Evolutionary conservation across 2,329 filamentous ascomycete species (phyloP).

Genomic region (Fusarium pseudocircinatum): DNA sequence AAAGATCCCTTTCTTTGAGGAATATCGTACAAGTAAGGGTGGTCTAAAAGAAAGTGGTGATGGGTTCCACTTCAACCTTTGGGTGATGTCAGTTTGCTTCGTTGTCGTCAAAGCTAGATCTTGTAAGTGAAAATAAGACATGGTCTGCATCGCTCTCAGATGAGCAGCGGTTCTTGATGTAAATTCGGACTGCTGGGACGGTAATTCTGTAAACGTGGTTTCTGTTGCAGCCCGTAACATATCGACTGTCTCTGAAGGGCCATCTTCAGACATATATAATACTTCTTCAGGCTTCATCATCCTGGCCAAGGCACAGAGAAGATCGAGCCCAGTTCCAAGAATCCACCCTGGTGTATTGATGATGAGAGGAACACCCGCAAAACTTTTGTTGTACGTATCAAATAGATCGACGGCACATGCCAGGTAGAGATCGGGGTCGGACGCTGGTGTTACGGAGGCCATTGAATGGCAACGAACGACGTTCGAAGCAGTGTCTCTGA

Average conservation of each 20-base stretch:
- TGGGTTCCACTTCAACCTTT: constrained; percentile 57
- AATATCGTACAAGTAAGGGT: constrained; percentile 72
- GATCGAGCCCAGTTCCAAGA: constrained; percentile 73
- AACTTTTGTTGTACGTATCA: constrained; percentile 61
- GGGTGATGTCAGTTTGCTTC: background rate
- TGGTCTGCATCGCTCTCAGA: constrained; percentile 77
- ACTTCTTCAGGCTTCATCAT: constrained; percentile 67
- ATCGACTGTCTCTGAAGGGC: constrained; percentile 66
- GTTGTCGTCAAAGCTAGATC: constrained; percentile 29
- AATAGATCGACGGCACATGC: constrained; percentile 72
- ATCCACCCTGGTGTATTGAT: constrained; percentile 82
- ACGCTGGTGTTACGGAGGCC: constrained; percentile 70
- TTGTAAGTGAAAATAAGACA: constrained; percentile 77
- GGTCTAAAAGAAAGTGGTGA: constrained; percentile 64
- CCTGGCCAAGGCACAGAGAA: constrained; percentile 67
- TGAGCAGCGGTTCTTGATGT: constrained; percentile 70
- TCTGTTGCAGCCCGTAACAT: constrained; percentile 58
- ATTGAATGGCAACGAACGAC: constrained; percentile 72
- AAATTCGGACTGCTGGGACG: constrained; percentile 67
- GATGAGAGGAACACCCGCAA: constrained; percentile 65
- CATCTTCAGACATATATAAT: constrained; percentile 74
- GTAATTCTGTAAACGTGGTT: constrained; percentile 60
- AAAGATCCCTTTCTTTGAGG: constrained; percentile 62
- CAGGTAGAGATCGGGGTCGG: constrained; percentile 73
- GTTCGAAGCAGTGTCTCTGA: constrained; percentile 46